Evolutionary conservation across 2,329 filamentous ascomycete genomes (phyloP).

Genomic region (Pyrenophora graminea): DNA sequence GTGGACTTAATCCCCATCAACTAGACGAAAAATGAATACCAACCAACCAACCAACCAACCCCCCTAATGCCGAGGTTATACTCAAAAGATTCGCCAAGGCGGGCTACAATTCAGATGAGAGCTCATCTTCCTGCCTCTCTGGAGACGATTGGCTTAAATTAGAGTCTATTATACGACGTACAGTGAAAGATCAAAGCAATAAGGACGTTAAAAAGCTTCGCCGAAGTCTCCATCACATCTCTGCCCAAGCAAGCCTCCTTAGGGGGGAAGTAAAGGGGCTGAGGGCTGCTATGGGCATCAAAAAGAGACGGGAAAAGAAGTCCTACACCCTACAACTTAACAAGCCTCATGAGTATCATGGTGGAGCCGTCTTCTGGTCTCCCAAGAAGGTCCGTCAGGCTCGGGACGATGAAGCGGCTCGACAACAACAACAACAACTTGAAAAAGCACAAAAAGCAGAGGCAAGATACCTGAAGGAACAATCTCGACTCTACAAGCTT

Average conservation of each 20-base stretch:
- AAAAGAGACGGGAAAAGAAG: slow-evolving; percentile 5
- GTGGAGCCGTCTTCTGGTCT: slow-evolving; percentile 10
- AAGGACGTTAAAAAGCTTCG: no score
- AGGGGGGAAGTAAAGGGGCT: slow-evolving; percentile 5
- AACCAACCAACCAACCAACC: slow-evolving; percentile 8
- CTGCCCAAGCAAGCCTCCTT: no score
- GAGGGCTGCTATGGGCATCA: slow-evolving; percentile 5
- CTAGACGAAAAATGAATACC: slow-evolving; percentile 7
- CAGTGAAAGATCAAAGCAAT: no score
- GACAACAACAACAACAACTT: not conserved
- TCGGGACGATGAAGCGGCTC: no score
- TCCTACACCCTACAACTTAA: slow-evolving; percentile 7
- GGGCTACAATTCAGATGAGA: no score
- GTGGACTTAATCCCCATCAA: slow-evolving; percentile 5
- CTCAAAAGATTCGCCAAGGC: not conserved
- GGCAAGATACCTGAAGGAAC: no score
- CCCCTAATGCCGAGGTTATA: not conserved
- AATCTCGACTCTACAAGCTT: no score
- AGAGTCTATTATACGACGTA: no score
- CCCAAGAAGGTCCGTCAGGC: slow-evolving; percentile 8
- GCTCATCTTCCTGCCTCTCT: no score
- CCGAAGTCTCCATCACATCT: no score
- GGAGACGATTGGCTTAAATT: no score
- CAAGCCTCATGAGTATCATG: slow-evolving; percentile 2
- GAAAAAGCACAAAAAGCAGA: slow-evolving; percentile 1